These are phyloP conservation scores for Lecanicillium sp. DNA, from an alignment of 2,329 filamentous ascomycete species.

Conservation along the genomic window DNA sequence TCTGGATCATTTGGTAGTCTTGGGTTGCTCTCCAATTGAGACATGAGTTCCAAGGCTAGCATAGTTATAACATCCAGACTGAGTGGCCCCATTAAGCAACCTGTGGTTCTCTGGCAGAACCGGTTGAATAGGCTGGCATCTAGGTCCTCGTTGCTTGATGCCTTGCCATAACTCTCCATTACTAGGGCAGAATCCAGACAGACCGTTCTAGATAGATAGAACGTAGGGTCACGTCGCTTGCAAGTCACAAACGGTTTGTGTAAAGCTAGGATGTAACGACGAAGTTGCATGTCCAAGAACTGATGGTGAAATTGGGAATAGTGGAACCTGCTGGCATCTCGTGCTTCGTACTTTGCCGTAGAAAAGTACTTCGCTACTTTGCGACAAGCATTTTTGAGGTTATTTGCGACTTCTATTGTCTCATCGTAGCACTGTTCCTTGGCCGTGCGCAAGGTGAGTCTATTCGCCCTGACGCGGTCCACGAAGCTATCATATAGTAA, in stretches of 20 bases:
- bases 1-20: too few species aligned
- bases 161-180: not conserved
- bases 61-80: constrained; percentile 5
- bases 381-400: not conserved
- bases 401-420: not conserved
- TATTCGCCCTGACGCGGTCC: not conserved
- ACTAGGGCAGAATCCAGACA: constrained; percentile 4
- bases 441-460: not conserved
- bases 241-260: constrained; percentile 4
- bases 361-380: constrained; percentile 1
- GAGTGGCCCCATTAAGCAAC: constrained; percentile 1
- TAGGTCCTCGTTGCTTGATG: not conserved
- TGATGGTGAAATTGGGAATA: constrained; percentile 1
- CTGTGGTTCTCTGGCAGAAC: not conserved
- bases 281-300: constrained; percentile 3
- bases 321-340: not conserved
- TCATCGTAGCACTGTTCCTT: not conserved
- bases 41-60: constrained; percentile 2
- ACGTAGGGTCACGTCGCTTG: constrained; percentile 1
- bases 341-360: not conserved
- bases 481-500: constrained; percentile 1
- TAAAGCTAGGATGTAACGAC: constrained; percentile 1
- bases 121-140: not conserved
- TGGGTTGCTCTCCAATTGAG: too few species aligned
- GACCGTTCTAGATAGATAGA: not conserved